Base-by-base conservation (phyloP, 2,329 filamentous ascomycete species). In the Stachybotrys echinatus region DNA sequence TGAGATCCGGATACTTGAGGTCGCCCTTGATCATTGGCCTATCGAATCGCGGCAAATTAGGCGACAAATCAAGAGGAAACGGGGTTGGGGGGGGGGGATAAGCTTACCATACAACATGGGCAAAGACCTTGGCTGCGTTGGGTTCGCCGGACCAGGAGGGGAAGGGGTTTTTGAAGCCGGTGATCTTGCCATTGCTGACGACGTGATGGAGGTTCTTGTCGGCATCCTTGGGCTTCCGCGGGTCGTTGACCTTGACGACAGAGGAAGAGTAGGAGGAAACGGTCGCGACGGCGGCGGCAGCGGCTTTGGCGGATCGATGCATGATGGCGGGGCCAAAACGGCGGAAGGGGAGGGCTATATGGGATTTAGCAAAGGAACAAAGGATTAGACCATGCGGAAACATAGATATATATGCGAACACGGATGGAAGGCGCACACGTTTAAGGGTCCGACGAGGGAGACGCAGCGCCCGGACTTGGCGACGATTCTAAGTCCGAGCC, bases 1-100 rank as follows among this genome's bases (percentile, higher is more conserved):
- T 78, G 7, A 84, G 84, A 61, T 89, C 76, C 23, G 88, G 86
- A 18, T 40, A 54, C 12, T 67, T 65, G 43, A 74, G 54, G 19
- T 69, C 62, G 52, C 75, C 74, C 1, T 64, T 67, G 6, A 72
- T n/a, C n/a, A 58, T 61, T 6, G 70, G 67, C 66, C 70, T 68
- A 51, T 20, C 23, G 12, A 10, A 22, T 7, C 18, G n/a, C n/a
- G n/a, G n/a, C n/a, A n/a, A n/a, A n/a, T n/a, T n/a, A n/a, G 22
- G 45, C 12, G 17, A 42, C 39, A 50, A 40, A 50, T 42, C 31
- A 37, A 37, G 31, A 37, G 7, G 39, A 37, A 34, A 34, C 27
- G 27, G 27, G 27, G 12, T 10, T 37, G 8, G 37, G 40, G 31
- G 38, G 22, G 18, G 38, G 38, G 19, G 10, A 7, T 12, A 8